phyloP scores from a whole-genome alignment of 106 monocot genomes.

The Dendrobium chrysotoxum region DNA sequence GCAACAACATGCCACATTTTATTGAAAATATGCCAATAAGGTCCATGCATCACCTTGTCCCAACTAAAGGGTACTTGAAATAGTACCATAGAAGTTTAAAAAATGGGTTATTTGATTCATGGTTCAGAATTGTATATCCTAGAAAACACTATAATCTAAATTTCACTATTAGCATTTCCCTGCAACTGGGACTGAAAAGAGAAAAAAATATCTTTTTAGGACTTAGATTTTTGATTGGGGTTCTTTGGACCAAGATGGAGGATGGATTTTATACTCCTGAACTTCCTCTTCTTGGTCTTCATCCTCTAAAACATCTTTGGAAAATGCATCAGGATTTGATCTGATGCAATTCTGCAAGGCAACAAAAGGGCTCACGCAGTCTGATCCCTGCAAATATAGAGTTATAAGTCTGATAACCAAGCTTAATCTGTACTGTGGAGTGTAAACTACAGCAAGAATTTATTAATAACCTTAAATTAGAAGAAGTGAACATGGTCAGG shows the following conservation, averaged over 20 bases:
- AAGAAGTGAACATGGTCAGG: not conserved
- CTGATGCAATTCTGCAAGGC: slow-evolving; percentile 94
- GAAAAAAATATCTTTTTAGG: too few species aligned
- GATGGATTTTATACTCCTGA: slow-evolving; percentile 29
- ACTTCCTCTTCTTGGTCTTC: slow-evolving; percentile 20
- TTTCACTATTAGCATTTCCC: too few species aligned
- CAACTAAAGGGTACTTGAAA: not conserved
- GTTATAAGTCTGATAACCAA: too few species aligned
- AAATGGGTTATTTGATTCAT: not conserved
- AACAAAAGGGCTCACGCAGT: slow-evolving; percentile 80
- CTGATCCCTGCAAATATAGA: slow-evolving; percentile 58
- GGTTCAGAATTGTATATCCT: not conserved
- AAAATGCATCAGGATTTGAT: slow-evolving; percentile 81
- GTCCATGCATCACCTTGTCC: too few species aligned
- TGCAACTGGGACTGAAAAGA: too few species aligned
- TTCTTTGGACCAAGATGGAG: slow-evolving; percentile 59
- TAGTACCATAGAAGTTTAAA: not conserved
- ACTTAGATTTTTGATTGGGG: slow-evolving; percentile 9
- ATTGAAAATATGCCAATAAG: too few species aligned
- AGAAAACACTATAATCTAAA: not conserved
- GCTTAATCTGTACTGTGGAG: too few species aligned
- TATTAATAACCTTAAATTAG: not conserved
- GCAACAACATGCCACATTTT: too few species aligned
- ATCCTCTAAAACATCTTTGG: slow-evolving; percentile 68
- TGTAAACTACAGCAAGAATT: not conserved